These are phyloP conservation scores for Protea cynaroides DNA, from an alignment of 164 flowering plant genomes.

Conservation along the genomic window DNA sequence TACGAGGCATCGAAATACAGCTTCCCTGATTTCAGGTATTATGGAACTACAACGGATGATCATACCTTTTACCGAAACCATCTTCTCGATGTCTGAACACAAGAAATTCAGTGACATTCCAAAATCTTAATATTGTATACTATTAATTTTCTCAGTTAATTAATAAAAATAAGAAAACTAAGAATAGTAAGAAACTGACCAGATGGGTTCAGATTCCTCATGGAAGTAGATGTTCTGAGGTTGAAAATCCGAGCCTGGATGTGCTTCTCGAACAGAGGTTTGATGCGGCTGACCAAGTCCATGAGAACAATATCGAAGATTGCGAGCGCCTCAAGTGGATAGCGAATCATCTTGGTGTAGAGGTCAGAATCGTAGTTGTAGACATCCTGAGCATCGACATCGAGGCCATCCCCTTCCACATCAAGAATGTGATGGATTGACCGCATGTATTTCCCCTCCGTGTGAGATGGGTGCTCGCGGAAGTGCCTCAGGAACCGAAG, in stretches of 20 bases:
- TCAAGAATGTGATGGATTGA: constrained; percentile 58
- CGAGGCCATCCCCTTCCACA: constrained; percentile 76
- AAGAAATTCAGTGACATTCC: constrained; percentile 10
- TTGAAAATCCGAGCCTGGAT: constrained; percentile 82
- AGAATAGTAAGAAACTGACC: constrained; percentile 38
- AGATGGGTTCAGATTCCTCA: constrained; percentile 93
- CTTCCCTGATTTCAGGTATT: constrained; percentile 97
- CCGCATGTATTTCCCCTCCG: constrained; percentile 78
- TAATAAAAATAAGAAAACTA: neutral
- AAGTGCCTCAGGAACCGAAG: constrained; percentile 67
- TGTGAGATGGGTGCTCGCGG: constrained; percentile 33
- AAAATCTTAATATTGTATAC: neutral
- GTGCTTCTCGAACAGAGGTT: constrained; percentile 75
- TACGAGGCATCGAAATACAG: constrained; percentile 77
- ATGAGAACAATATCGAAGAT: constrained; percentile 95
- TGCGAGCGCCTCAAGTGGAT: constrained; percentile 90
- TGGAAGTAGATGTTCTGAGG: constrained; percentile 60
- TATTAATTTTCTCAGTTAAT: too few relatives aligned
- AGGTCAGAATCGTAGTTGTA: constrained; percentile 73
- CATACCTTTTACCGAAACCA: constrained; percentile 90
- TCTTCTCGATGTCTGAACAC: constrained; percentile 80
- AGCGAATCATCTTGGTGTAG: constrained; percentile 83
- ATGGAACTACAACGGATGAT: constrained; percentile 85
- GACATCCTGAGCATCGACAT: constrained; percentile 81
- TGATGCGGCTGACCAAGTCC: constrained; percentile 65